These are phyloP conservation scores for Grigorovia humatica DNA, from an alignment of 805 yeast species.

Conservation along the genomic window DNA sequence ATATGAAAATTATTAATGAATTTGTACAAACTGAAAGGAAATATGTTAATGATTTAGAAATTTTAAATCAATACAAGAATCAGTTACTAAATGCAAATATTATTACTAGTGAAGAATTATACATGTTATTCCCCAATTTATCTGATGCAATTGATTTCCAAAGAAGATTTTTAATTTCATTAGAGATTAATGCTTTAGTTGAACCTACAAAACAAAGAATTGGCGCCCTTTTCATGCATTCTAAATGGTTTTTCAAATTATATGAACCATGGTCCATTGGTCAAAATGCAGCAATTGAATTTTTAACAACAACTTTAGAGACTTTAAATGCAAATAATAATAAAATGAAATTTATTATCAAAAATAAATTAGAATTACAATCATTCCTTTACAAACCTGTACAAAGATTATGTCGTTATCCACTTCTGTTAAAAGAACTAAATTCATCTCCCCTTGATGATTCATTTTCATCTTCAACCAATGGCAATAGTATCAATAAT, in stretches of 20 bases:
- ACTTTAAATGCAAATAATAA: conserved; percentile 33
- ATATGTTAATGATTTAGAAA: conserved; percentile 84
- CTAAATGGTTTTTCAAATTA: conserved; percentile 73
- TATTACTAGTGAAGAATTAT: conserved; percentile 69
- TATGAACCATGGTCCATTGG: conserved; percentile 94
- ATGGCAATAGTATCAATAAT: neutral
- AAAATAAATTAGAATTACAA: conserved; percentile 81
- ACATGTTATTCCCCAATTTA: conserved; percentile 75
- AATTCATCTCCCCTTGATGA: conserved; percentile 26
- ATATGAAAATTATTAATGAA: conserved; percentile 64
- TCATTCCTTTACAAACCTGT: conserved; percentile 87
- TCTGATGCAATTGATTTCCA: conserved; percentile 83
- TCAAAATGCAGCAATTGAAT: conserved; percentile 76
- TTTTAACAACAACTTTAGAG: conserved; percentile 39
- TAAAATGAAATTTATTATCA: conserved; percentile 48
- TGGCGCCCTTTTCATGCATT: conserved; percentile 80
- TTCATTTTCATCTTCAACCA: neutral
- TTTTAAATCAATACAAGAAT: conserved; percentile 52
- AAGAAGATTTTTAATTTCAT: conserved; percentile 74
- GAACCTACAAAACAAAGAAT: conserved; percentile 71
- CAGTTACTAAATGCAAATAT: conserved; percentile 58
- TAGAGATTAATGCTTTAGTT: conserved; percentile 76
- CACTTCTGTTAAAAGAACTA: conserved; percentile 67
- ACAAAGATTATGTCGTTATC: conserved; percentile 93
- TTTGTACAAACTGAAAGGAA: conserved; percentile 83